Conservation (phyloP, 2,329 filamentous ascomycete genomes). For the Cytospora schulzeri region DNA sequence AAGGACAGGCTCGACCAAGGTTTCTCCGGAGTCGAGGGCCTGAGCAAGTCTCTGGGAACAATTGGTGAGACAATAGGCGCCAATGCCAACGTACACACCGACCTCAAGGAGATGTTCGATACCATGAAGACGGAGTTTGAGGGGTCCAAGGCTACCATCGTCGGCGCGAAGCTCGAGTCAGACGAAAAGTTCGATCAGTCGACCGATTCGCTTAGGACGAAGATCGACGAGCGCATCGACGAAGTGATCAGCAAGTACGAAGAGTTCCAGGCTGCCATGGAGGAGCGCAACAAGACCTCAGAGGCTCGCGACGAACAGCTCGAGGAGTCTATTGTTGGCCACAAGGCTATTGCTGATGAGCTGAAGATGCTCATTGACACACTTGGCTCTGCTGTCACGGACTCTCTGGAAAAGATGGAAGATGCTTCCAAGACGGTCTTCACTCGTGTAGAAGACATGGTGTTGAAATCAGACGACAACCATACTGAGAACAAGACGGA, state of each 20-base stretch:
- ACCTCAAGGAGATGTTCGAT: slow-evolving; percentile 71
- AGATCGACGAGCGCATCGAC: slow-evolving; percentile 67
- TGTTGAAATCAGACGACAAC: slow-evolving; percentile 72
- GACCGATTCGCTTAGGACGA: slow-evolving; percentile 54
- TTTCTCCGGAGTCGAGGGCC: slow-evolving; percentile 68
- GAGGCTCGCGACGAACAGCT: slow-evolving; percentile 75
- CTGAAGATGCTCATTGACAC: slow-evolving; percentile 84
- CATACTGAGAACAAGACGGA: slow-evolving; percentile 74
- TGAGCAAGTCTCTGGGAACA: slow-evolving; percentile 70
- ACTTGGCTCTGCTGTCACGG: slow-evolving; percentile 76
- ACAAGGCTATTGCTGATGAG: slow-evolving; percentile 82
- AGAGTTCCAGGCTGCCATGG: slow-evolving; percentile 73
- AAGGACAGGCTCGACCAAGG: slow-evolving; percentile 78
- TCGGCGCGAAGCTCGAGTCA: slow-evolving; percentile 78
- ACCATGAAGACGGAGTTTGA: slow-evolving; percentile 86
- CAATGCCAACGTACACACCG: slow-evolving; percentile 60
- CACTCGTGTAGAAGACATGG: slow-evolving; percentile 77
- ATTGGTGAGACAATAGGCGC: slow-evolving; percentile 64
- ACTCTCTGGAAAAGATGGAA: slow-evolving; percentile 83
- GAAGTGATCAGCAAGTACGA: slow-evolving; percentile 88
- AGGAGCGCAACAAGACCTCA: slow-evolving; percentile 71
- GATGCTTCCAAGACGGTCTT: slow-evolving; percentile 88
- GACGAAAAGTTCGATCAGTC: slow-evolving; percentile 73
- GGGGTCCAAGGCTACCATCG: slow-evolving; percentile 77
- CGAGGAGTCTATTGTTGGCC: slow-evolving; percentile 71